Base-by-base conservation (phyloP, 257 asterid species). In the Jacaranda copaia region DNA sequence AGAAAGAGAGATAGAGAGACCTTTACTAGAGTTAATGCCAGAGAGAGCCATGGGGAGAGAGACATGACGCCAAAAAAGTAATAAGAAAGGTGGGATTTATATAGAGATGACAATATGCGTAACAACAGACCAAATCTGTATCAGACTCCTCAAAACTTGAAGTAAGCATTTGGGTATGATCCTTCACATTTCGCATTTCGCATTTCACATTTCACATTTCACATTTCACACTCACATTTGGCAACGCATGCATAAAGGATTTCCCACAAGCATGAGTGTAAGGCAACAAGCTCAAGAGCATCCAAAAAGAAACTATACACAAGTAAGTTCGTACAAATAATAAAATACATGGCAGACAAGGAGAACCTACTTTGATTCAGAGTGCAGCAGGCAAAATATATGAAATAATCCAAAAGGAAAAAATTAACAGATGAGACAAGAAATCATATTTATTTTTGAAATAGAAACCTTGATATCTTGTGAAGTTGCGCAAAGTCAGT, bases 401-500 rank as follows among this genome's bases (percentile, higher is more conserved):
- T 1, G 32, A 25, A 25, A 73, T 74, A 46, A 51, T 66, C 72
- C 49, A 25, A 2, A 25, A 72, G 45, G 42, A 74, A 39, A 68
- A 63, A 66, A 11, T 5, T 1, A 42, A 46, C 40, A 60, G 76
- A 68, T 8, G 60, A 75, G 55, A 68, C 63, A 74, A 76, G 49
- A 73, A 25, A 63, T 49, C 39, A 78, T 40, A 51, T 49, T 62
- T 53, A 55, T 45, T 32, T 57, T 64, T 32, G 58, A 49, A 68
- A 63, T 63, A 25, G 70, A 57, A 63, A 94, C 98, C 98, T 91
- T 93, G 72, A 91, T 87, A 87, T 95, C 99, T 69, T 97, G 87
- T 73, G 99, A 89, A 73, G 87, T 75, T 77, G 98, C 97, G 98
- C 99, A 95, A 84, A 91, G 97, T 88, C 84, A 93, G 80, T 73